Base-by-base conservation (phyloP, 192 early-diverging fungal species). In the Cladochytrium replicatum region DNA sequence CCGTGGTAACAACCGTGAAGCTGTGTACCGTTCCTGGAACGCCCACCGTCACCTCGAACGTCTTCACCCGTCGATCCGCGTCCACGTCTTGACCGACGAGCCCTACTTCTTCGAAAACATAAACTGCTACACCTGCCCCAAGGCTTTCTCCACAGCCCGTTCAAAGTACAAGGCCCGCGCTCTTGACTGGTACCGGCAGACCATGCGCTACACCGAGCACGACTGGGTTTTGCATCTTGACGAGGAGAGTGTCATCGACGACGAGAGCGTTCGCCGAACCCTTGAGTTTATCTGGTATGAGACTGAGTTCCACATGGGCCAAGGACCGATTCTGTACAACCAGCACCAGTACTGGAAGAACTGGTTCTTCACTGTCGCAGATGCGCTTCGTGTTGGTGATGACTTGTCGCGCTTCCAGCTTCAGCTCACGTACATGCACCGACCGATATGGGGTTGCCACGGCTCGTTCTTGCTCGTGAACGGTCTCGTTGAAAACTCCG, bases 151-250 rank as follows among this genome's bases (percentile, higher is more conserved):
- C 26, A 15, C 50, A 5, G 41, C n/a, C 41, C 4, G 24, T 4
- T 41, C 50, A 8, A 51, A 46, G 47, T 51, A 51, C 50, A 51
- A 51, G 45, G 50, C 50, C 44, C 50, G 50, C 6, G 50, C 50
- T 13, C 26, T 51, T 13, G 50, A 51, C 25, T 51, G 50, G 50
- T 51, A 51, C 50, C 41, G 50, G 4, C 23, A 46, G 47, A 43
- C 41, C 5, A 9, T 51, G 11, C 43, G 31, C 25, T 19, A 29
- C 41, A 51, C 50, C 19, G 50, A 51, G 47, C 26, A 41, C 45
- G 50, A 51, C 41, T 51, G 50, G 50, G 23, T 51, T 4, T n/a
- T 51, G 42, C 50, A 51, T 51, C 47, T 51, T 6, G 50, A 51
- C 26, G 50, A 51, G 19, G 50, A 51, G 41, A 13, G 43, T 46